Evolutionary conservation across 106 monocot species (phyloP), one percentile per base, ranked within the genome.

Genomic region (Dendrobium chrysotoxum): DNA sequence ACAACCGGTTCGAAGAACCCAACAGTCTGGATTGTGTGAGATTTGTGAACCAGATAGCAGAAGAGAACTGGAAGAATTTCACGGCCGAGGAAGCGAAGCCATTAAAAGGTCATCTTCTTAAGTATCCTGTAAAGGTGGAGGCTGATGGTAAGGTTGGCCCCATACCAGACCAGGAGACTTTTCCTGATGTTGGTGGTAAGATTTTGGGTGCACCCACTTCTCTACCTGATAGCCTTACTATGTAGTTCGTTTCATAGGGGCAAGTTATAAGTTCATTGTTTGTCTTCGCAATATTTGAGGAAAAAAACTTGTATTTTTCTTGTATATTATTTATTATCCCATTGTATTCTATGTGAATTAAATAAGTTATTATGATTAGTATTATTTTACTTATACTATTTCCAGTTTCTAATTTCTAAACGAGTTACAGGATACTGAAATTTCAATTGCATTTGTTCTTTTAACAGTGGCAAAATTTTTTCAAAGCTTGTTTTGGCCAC

Each of bases 101-200:
- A 17, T 72, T 93, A 76, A 79, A 79, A 30, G 93, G 93, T 12
- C 93, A 93, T 53, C 85, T 93, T 70, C 88, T 90, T n/a, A 90
- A 84, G 26, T 93, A 93, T 53, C 93, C 93, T 1, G 78, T 90
- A 7, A 88, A 88, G 65, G 88, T 93, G 20, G 88, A 88, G 72
- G 81, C 77, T 7, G 83, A 90, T 38, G 93, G 93, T 4, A 88
- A 83, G 85, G 58, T 88, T 0, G 83, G 67, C 7, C 86, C 88
- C 17, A 12, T 90, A 7, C 89, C 90, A 9, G 80, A 77, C 35
- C 78, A 85, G 2, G 90, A 93, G 20, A 41, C 17, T 46, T 93
- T 93, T 40, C 93, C 93, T 76, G 93, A 93, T 79, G 93, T 93
- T 72, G 93, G 90, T 54, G 93, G 93, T 40, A 90, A 82, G 77